Percentiles rank a stretch among this genome's conserved stretches.
Evolutionary conservation across 2,329 filamentous ascomycete species (phyloP).

Genomic region (Colletotrichum spinosum): DNA sequence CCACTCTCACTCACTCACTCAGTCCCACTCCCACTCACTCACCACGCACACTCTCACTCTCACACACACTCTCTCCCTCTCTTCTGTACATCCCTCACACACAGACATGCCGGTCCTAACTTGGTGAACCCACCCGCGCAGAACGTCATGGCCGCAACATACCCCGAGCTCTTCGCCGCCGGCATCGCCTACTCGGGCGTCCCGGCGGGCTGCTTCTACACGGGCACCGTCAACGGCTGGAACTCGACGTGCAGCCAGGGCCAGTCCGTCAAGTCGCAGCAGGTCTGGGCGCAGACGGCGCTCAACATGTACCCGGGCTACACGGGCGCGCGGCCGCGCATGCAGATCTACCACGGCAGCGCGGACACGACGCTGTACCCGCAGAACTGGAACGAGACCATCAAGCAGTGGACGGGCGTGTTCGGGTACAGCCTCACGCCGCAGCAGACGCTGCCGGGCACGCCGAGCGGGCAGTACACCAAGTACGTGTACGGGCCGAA

Average conservation of each 20-base stretch:
- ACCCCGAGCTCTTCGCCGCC: slow-evolving; percentile 60
- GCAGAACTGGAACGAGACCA: slow-evolving; percentile 67
- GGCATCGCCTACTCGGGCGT: slow-evolving; percentile 58
- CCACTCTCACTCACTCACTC: neutral
- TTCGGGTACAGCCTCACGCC: slow-evolving; percentile 52
- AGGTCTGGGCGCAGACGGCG: slow-evolving; percentile 61
- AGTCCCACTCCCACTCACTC: neutral
- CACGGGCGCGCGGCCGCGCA: slow-evolving; percentile 60
- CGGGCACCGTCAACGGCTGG: slow-evolving; percentile 57
- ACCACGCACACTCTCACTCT: neutral
- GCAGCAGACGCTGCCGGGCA: slow-evolving; percentile 42
- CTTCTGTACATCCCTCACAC: neutral
- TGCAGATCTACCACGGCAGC: slow-evolving; percentile 70
- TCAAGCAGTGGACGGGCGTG: slow-evolving; percentile 67
- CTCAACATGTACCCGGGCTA: slow-evolving; percentile 62
- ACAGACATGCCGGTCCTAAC: neutral
- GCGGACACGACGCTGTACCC: slow-evolving; percentile 61
- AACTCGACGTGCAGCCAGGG: slow-evolving; percentile 64
- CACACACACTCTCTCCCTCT: neutral
- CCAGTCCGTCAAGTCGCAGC: slow-evolving; percentile 52
- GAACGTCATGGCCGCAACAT: slow-evolving; percentile 59
- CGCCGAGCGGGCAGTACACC: slow-evolving; percentile 45
- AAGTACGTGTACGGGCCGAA: slow-evolving; percentile 47
- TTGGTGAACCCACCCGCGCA: slow-evolving; percentile 2
- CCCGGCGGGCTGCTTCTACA: slow-evolving; percentile 57